phyloP scores from a whole-genome alignment of 2,329 filamentous ascomycete genomes.

The Monilinia polystroma region DNA sequence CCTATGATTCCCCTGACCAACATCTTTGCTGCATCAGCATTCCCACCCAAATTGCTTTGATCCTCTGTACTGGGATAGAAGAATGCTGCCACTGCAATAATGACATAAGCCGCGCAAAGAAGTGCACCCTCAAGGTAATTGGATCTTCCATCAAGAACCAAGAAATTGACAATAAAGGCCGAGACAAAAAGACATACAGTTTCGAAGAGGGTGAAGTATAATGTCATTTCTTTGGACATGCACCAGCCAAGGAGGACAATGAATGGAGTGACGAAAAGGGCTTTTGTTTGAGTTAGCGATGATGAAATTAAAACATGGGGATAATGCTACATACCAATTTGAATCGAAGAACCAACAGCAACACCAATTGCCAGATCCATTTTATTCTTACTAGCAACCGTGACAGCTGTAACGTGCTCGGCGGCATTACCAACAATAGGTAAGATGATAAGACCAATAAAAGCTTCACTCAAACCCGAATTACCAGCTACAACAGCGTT shows the following conservation, averaged over 20 bases:
- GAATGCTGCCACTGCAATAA: slow-evolving; percentile 65
- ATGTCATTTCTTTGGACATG: slow-evolving; percentile 65
- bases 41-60: slow-evolving; percentile 45
- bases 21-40: slow-evolving; percentile 34
- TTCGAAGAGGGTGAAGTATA: slow-evolving; percentile 88
- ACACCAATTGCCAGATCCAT: slow-evolving; percentile 75
- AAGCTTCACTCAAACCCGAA: slow-evolving; percentile 58
- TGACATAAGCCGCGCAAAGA: slow-evolving; percentile 65
- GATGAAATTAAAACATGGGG: background rate
- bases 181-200: slow-evolving; percentile 83
- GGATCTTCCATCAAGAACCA: slow-evolving; percentile 80
- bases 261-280: slow-evolving; percentile 67
- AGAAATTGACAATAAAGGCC: slow-evolving; percentile 82
- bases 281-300: slow-evolving; percentile 31
- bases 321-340: slow-evolving; percentile 52
- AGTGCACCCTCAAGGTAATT: slow-evolving; percentile 83
- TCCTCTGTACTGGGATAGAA: slow-evolving; percentile 59
- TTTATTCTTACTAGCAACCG: slow-evolving; percentile 71
- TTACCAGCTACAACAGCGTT: slow-evolving; percentile 58
- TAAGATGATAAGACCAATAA: slow-evolving; percentile 70
- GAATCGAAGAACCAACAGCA: slow-evolving; percentile 68
- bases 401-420: slow-evolving; percentile 70
- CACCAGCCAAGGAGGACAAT: slow-evolving; percentile 72
- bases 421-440: slow-evolving; percentile 73
- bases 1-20: slow-evolving; percentile 29